Conservation (phyloP, 2,329 filamentous ascomycete genomes). For the Neofusicoccum umdonicola region DNA sequence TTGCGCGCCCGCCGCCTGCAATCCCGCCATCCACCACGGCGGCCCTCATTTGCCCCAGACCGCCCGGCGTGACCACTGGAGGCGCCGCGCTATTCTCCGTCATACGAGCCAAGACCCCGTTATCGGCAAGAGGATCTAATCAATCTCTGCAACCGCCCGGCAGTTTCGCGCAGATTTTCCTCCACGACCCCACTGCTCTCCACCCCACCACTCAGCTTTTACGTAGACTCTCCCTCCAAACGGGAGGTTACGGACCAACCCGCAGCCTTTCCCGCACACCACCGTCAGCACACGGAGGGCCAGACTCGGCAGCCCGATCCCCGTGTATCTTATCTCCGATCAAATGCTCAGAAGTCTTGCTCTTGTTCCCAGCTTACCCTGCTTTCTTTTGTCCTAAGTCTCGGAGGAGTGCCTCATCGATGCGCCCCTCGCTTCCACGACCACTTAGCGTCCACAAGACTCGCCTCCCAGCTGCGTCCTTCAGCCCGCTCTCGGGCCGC, state of each 20-base stretch:
- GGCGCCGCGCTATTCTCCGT: not conserved
- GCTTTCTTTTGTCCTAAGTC: not conserved
- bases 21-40: not conserved
- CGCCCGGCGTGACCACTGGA: not conserved
- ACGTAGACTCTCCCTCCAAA: not conserved
- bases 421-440: not conserved
- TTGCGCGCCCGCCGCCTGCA: not conserved
- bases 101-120: not conserved
- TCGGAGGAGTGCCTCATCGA: not conserved
- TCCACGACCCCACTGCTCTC: not conserved
- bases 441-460: not conserved
- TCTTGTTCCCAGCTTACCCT: not conserved
- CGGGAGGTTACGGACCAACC: constrained; percentile 5
- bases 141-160: not conserved
- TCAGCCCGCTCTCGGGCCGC: not conserved
- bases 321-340: constrained; percentile 11
- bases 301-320: not conserved
- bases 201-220: constrained; percentile 1
- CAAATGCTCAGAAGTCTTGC: not conserved
- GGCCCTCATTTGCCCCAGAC: not conserved
- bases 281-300: not conserved
- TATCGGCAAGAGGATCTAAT: constrained; percentile 9
- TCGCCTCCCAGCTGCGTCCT: not conserved
- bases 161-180: not conserved
- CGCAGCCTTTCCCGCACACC: not conserved